These are phyloP conservation scores for Aphanocladium album DNA, from an alignment of 2,329 filamentous ascomycete genomes.

Conservation along the genomic window DNA sequence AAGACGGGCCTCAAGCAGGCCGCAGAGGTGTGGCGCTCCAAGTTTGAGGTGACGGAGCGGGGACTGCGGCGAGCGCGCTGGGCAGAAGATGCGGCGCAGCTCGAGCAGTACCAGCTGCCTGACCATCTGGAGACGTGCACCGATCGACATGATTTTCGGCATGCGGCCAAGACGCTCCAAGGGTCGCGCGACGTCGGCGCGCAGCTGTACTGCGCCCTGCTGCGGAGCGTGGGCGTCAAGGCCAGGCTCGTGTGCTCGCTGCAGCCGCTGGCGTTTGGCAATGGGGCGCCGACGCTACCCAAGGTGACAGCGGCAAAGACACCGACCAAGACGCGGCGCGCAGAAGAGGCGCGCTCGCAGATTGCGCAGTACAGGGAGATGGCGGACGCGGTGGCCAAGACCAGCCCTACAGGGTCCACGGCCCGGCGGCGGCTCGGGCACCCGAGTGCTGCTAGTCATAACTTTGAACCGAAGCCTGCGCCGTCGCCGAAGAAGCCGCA, in stretches of 20 bases:
- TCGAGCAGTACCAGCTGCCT: conserved; percentile 55
- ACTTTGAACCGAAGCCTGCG: conserved; percentile 40
- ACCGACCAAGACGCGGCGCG: conserved; percentile 27
- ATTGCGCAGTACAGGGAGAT: conserved; percentile 36
- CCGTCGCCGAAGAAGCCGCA: conserved; percentile 27
- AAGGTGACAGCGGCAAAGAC: conserved; percentile 31
- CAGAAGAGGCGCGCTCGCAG: conserved; percentile 27
- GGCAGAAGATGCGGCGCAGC: conserved; percentile 61
- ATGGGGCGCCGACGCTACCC: conserved; percentile 44
- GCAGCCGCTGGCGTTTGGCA: conserved; percentile 70
- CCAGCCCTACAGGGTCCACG: conserved; percentile 30
- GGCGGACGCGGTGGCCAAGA: conserved; percentile 22
- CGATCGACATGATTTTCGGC: conserved; percentile 68
- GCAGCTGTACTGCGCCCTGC: conserved; percentile 82
- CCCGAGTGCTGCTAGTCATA: conserved; percentile 49
- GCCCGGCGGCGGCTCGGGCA: conserved; percentile 48
- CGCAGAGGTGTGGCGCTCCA: conserved; percentile 60
- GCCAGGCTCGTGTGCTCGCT: conserved; percentile 84
- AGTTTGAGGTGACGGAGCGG: conserved; percentile 65
- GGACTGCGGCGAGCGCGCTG: conserved; percentile 69
- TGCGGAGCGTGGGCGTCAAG: conserved; percentile 77
- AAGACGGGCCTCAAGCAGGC: conserved; percentile 72
- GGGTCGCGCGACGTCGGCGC: conserved; percentile 88
- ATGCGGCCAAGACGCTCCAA: conserved; percentile 61
- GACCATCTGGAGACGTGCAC: conserved; percentile 62